Evolutionary conservation across 2,329 filamentous ascomycete species (phyloP).

Genomic region (Ophiostoma sp.): DNA sequence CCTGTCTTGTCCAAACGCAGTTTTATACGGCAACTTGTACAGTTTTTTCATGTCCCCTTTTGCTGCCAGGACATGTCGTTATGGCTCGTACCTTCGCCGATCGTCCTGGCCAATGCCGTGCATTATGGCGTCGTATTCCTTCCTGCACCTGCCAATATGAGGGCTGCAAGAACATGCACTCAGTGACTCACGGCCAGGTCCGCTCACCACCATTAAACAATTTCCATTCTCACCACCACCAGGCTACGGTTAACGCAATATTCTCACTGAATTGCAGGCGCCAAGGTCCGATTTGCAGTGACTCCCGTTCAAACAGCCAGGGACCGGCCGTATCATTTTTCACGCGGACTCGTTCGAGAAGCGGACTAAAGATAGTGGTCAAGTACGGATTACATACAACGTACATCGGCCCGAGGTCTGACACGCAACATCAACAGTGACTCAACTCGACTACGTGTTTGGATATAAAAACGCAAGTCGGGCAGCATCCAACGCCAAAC

Average conservation of each 20-base stretch:
- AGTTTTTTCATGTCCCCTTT: background rate
- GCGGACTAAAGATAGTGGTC: background rate
- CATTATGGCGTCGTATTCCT: background rate
- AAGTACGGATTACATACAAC: background rate
- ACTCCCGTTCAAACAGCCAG: background rate
- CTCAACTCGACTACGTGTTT: too few relatives aligned
- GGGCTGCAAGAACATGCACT: background rate
- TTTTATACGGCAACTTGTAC: too few relatives aligned
- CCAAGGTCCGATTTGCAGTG: background rate
- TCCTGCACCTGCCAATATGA: background rate
- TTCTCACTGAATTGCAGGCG: background rate
- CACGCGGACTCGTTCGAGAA: background rate
- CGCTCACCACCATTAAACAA: background rate
- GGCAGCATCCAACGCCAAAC: too few relatives aligned
- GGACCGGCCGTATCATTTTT: background rate
- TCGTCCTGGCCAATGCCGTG: background rate
- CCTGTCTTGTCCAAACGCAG: background rate
- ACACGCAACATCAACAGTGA: background rate
- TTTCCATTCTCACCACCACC: background rate
- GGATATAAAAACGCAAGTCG: background rate
- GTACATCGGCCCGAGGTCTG: background rate
- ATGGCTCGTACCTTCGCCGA: background rate
- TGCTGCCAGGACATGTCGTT: background rate
- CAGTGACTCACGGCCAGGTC: conserved; percentile 2
- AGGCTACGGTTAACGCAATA: background rate